These are phyloP conservation scores for Phytopythium helicoides DNA, from an alignment of 352 stramenopile species.

Conservation along the genomic window DNA sequence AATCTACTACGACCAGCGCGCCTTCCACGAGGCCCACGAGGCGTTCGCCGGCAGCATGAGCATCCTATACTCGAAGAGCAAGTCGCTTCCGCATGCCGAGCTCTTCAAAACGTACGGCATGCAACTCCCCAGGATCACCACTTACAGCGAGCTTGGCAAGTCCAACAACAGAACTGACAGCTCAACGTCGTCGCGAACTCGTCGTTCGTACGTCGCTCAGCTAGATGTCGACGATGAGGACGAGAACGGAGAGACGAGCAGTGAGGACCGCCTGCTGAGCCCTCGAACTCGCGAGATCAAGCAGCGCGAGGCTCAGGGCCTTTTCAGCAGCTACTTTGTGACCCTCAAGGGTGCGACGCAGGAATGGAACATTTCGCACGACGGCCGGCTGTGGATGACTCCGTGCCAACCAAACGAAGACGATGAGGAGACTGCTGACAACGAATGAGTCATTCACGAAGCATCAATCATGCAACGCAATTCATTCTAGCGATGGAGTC, in stretches of 20 bases:
- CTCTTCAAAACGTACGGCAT: conserved; percentile 33
- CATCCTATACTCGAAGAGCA: conserved; percentile 26
- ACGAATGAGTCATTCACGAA: no score
- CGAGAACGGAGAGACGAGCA: conserved; percentile 3
- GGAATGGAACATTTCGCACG: conserved; percentile 46
- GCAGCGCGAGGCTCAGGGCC: conserved; percentile 14
- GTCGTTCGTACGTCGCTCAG: conserved; percentile 15
- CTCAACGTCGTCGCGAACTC: conserved; percentile 2
- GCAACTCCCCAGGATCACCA: conserved; percentile 25
- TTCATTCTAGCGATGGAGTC: no score
- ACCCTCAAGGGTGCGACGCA: conserved; percentile 35
- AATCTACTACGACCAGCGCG: conserved; percentile 69
- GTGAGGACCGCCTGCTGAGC: conserved; percentile 10
- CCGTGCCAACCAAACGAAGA: neutral
- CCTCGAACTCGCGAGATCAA: conserved; percentile 18
- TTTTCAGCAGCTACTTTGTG: conserved; percentile 34
- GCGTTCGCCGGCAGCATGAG: conserved; percentile 42
- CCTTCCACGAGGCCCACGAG: conserved; percentile 35
- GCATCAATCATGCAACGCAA: no score
- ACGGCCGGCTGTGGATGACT: conserved; percentile 30
- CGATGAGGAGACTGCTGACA: neutral
- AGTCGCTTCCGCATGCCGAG: conserved; percentile 22
- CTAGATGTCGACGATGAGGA: conserved; percentile 27
- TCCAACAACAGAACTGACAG: neutral
- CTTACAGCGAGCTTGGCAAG: neutral